A percentile compares a stretch with the other conserved stretches of the same genome.
Evolutionary conservation across 768 basidiomycete genomes (phyloP).

Genomic region (Lactifluus rugatus): DNA sequence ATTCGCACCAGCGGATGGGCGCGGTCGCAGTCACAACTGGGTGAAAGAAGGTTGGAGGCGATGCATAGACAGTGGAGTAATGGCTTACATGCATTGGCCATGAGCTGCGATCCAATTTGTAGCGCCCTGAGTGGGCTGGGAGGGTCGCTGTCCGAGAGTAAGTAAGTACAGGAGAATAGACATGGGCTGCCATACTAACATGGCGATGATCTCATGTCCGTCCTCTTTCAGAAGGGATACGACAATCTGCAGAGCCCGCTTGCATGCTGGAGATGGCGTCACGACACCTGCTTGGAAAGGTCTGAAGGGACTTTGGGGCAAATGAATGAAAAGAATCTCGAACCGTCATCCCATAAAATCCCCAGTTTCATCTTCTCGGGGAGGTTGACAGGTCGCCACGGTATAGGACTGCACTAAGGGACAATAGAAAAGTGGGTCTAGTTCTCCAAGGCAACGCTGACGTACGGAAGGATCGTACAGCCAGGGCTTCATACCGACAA

Average conservation of each 20-base stretch:
- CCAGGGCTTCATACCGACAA: slow-evolving; percentile 56
- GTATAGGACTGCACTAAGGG: slow-evolving; percentile 27
- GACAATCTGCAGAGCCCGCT: slow-evolving; percentile 42
- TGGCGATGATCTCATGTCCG: slow-evolving; percentile 43
- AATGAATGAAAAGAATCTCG: slow-evolving; percentile 9
- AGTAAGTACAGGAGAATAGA: not conserved
- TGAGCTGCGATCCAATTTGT: slow-evolving; percentile 42
- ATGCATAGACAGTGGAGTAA: slow-evolving; percentile 19
- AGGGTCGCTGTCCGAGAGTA: slow-evolving; percentile 26
- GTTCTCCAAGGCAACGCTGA: not conserved
- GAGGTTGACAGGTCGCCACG: slow-evolving; percentile 25
- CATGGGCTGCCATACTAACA: slow-evolving; percentile 28
- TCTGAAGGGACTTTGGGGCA: not conserved
- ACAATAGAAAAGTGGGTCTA: not conserved
- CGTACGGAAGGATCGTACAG: slow-evolving; percentile 47
- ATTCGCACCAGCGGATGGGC: slow-evolving; percentile 28
- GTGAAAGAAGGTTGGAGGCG: not conserved
- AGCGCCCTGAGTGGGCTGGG: slow-evolving; percentile 44
- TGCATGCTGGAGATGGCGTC: slow-evolving; percentile 48
- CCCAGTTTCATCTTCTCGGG: slow-evolving; percentile 13
- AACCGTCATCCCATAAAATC: slow-evolving; percentile 44
- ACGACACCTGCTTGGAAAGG: slow-evolving; percentile 37
- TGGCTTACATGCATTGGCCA: slow-evolving; percentile 40
- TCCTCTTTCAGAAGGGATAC: slow-evolving; percentile 34
- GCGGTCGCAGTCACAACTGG: slow-evolving; percentile 25